Evolutionary conservation across 2,329 filamentous ascomycete species (phyloP), one percentile per base, ranked within the genome.

Genomic region (Fusarium sp.): DNA sequence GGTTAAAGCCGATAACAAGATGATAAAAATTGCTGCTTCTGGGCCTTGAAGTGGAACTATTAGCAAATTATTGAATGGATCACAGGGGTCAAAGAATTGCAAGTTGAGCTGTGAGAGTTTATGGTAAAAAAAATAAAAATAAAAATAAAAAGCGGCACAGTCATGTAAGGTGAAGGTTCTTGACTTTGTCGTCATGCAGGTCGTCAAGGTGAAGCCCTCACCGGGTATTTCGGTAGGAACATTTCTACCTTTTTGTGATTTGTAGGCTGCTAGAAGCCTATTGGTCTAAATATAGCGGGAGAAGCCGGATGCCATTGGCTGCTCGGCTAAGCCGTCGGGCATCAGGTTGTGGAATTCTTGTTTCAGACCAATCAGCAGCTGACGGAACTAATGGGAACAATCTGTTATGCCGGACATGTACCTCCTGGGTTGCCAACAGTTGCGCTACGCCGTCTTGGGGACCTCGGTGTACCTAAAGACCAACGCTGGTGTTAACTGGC

Each of bases 241-340:
- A 17, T 43, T 60, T 21, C 54, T 52, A 20, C 15, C 27, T n/a
- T 37, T 27, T 29, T 14, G 21, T 46, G 25, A 31, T 31, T 14
- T n/a, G 29, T 3, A 10, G 31, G 11, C 27, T 6, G 27, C 4
- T 11, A 14, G 18, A 37, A 27, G 27, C 15, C 23, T 17, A 40
- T 45, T 41, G 23, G 56, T 8, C 43, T 21, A 56, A 21, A 23
- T 20, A 14, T 21, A 23, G 48, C 63, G 63, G 57, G 37, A 63
- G 39, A 58, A 67, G 36, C 43, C 42, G 46, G 52, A 63, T 46
- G 52, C 49, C 20, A 56, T 65, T 58, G 63, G 50, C 29, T 55
- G 14, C n/a, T 52, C 63, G 65, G 64, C 53, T 67, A 67, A 67
- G 45, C 25, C 46, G 45, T 67, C 58, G 63, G 63, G 35, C 62